Base-by-base conservation (phyloP, 2,329 filamentous ascomycete species). In the Fusarium illudens region DNA sequence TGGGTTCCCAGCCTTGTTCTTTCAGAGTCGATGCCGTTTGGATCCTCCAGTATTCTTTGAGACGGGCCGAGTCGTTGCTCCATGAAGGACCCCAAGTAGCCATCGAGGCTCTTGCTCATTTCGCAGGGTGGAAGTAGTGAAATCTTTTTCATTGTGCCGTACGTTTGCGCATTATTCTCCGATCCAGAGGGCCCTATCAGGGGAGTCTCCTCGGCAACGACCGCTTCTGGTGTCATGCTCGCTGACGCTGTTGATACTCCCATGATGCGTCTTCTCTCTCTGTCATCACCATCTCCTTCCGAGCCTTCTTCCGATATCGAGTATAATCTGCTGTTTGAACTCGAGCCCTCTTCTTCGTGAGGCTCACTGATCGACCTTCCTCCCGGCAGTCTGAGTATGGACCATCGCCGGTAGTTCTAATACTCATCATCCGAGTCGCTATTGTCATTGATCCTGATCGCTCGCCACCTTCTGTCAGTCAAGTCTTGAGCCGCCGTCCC, bases 401-500 rank as follows among this genome's bases (percentile, higher is more conserved):
- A 52, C 29, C 52, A 58, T 50, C 50, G 56, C 46, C 22, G 49
- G 15, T 27, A 58, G 60, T 52, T 53, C 69, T 82, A 83, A 48
- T 81, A 82, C n/a, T 85, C 84, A 52, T 93, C 90, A 55, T 94
- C 92, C 30, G 89, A 92, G 74, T 95, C 92, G 67, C 90, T 92
- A 37, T 83, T 79, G 48, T 95, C 92, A 68, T 96, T 91, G 3
- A 91, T 89, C 60, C 94, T 79, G 22, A 96, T 83, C 2, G 92
- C 91, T 60, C 93, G 87, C 78, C 94, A 96, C 68, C 92, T 84
- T 63, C 93, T 85, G 61, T 88, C 91, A 2, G 92, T 91, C 64
- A 99, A 81, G 75, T 98, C 95, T 75, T 97, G 93, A 75, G 96
- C 94, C 20, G 98, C 83, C 0, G 95, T 94, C 3, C 94, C 94